phyloP scores from a whole-genome alignment of 164 flowering plant genomes.

The Aristolochia californica region DNA sequence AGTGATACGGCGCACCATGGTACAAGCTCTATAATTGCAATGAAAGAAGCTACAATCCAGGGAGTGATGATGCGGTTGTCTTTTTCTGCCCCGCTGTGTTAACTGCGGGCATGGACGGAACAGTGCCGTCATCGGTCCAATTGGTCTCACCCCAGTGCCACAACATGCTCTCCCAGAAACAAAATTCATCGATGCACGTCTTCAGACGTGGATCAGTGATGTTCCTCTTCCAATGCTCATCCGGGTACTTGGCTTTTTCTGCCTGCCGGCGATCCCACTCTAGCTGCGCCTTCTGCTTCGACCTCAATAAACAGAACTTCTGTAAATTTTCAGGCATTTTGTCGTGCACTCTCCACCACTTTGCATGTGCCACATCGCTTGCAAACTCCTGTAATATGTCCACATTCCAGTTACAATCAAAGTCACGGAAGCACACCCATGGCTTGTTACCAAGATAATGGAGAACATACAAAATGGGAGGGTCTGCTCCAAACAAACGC shows the following conservation, averaged over 20 bases:
- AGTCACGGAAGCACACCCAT: constrained; percentile 94
- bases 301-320: constrained; percentile 61
- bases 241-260: constrained; percentile 59
- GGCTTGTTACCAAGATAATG: constrained; percentile 87
- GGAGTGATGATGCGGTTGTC: constrained; percentile 17
- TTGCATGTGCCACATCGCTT: constrained; percentile 70
- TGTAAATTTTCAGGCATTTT: constrained; percentile 79
- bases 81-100: no score
- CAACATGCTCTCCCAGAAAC: constrained; percentile 72
- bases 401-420: constrained; percentile 90
- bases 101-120: constrained; percentile 16
- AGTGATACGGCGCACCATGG: no score
- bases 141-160: constrained; percentile 77
- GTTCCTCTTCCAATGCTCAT: constrained; percentile 81
- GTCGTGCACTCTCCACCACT: constrained; percentile 94
- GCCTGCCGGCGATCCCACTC: constrained; percentile 96
- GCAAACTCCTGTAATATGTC: constrained; percentile 76
- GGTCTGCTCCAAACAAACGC: constrained; percentile 70
- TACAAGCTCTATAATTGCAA: not conserved
- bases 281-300: constrained; percentile 74
- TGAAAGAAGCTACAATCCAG: constrained; percentile 18
- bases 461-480: constrained; percentile 73
- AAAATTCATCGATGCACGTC: constrained; percentile 46
- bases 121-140: constrained; percentile 46
- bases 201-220: constrained; percentile 46